Percentiles rank a stretch among this genome's conserved stretches.
These are phyloP conservation scores for Mycena sanguinolenta DNA, from an alignment of 768 basidiomycete species.

Conservation along the genomic window DNA sequence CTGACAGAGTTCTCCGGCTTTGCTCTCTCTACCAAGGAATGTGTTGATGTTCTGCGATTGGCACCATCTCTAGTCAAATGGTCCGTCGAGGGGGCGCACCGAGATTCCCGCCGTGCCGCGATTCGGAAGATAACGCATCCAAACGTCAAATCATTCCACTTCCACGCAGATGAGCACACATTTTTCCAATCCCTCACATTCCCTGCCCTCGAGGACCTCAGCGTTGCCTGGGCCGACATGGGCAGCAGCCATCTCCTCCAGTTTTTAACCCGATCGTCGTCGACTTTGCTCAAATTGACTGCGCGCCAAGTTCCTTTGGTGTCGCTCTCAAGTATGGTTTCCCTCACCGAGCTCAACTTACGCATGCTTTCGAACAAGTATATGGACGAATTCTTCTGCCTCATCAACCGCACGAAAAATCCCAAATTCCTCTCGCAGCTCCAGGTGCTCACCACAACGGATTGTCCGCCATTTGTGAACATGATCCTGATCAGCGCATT, in stretches of 20 bases:
- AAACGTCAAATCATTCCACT: background rate
- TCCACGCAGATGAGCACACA: too few relatives aligned
- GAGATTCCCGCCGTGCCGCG: background rate
- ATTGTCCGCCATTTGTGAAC: background rate
- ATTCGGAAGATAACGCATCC: background rate
- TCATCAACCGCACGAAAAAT: background rate
- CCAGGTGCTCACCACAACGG: background rate
- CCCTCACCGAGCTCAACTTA: background rate
- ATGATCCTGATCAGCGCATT: background rate
- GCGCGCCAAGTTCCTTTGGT: background rate
- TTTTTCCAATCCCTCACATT: slow-evolving; percentile 1
- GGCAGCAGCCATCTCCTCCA: background rate
- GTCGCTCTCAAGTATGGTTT: background rate
- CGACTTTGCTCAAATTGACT: background rate
- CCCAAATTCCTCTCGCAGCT: slow-evolving; percentile 2
- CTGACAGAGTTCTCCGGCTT: slow-evolving; percentile 5
- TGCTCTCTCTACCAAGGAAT: background rate
- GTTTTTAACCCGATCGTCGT: background rate
- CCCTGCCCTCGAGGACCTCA: background rate
- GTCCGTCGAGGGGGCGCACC: background rate
- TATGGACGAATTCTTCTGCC: background rate
- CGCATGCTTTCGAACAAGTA: background rate
- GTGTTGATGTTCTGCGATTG: background rate
- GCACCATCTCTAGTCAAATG: slow-evolving; percentile 4
- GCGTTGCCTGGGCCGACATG: background rate